Evolutionary conservation across 352 stramenopile genomes (phyloP).

Genomic region (Pythium periplocum): DNA sequence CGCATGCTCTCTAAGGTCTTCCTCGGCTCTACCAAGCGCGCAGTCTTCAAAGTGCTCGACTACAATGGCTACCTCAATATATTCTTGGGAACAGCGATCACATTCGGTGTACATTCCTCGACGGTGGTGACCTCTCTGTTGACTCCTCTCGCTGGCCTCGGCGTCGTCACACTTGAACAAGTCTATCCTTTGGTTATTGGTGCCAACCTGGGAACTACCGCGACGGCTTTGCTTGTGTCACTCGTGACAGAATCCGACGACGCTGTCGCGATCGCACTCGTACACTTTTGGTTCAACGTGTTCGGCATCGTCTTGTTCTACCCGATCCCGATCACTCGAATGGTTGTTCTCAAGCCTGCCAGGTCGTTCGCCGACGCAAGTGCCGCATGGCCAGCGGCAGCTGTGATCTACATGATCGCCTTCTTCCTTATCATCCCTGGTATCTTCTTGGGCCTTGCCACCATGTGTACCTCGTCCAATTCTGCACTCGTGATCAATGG

Average conservation of each 20-base stretch:
- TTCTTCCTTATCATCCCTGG: conserved; percentile 46
- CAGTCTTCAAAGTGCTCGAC: conserved; percentile 85
- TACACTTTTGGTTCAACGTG: conserved; percentile 92
- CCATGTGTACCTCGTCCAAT: conserved; percentile 44
- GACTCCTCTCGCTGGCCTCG: conserved; percentile 86
- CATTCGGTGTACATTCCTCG: conserved; percentile 87
- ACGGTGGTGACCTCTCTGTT: conserved; percentile 89
- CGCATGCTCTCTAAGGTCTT: conserved; percentile 64
- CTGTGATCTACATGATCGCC: conserved; percentile 44
- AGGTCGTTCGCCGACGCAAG: conserved; percentile 61
- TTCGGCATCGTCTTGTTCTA: conserved; percentile 90
- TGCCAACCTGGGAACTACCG: conserved; percentile 90
- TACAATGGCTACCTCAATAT: conserved; percentile 90
- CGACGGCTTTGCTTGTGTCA: conserved; percentile 82
- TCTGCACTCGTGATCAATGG: conserved; percentile 25
- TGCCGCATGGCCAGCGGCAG: conserved; percentile 45
- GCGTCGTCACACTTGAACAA: conserved; percentile 82
- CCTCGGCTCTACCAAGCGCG: conserved; percentile 71
- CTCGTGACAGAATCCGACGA: conserved; percentile 77
- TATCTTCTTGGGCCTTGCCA: conserved; percentile 40
- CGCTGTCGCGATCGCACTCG: conserved; percentile 84
- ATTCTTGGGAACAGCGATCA: conserved; percentile 75
- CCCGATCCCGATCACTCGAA: conserved; percentile 82
- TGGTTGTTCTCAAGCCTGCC: conserved; percentile 68
- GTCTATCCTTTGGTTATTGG: conserved; percentile 89